Conservation (phyloP, 371 early-diverging fungal genomes). For the Parasitella parasitica region DNA sequence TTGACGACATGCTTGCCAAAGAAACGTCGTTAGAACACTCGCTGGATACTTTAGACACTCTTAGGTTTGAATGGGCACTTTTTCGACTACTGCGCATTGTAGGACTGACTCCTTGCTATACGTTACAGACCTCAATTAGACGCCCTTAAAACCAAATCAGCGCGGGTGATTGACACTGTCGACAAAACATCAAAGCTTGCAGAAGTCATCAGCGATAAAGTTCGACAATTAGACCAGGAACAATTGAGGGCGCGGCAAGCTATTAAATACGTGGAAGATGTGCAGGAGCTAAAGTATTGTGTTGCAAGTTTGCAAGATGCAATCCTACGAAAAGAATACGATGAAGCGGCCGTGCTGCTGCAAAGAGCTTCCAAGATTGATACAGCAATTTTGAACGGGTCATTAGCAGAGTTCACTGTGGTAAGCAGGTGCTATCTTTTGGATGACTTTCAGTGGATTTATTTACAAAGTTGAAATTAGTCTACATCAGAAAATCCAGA, state of each 20-base stretch:
- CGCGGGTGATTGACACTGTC: constrained; percentile 59
- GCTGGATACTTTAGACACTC: constrained; percentile 37
- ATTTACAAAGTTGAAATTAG: constrained; percentile 15
- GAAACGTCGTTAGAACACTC: constrained; percentile 26
- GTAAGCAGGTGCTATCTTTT: constrained; percentile 10
- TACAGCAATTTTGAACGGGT: constrained; percentile 62
- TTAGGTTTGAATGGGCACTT: constrained; percentile 39
- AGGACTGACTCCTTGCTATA: not conserved
- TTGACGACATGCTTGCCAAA: constrained; percentile 56
- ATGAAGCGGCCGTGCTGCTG: constrained; percentile 72
- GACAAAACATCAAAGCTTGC: constrained; percentile 72
- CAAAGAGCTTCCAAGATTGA: constrained; percentile 69
- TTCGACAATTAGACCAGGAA: constrained; percentile 80
- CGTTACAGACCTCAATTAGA: constrained; percentile 62
- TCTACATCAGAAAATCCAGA: constrained; percentile 65
- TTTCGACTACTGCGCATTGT: not conserved
- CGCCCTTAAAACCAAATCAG: constrained; percentile 50
- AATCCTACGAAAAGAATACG: constrained; percentile 68
- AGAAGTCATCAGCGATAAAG: constrained; percentile 79
- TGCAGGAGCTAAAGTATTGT: constrained; percentile 75
- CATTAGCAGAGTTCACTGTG: constrained; percentile 70
- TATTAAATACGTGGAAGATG: constrained; percentile 69
- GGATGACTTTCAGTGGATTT: not conserved
- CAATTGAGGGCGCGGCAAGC: constrained; percentile 74
- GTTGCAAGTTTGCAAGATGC: constrained; percentile 74